Evolutionary conservation across 2,329 filamentous ascomycete species (phyloP).

Genomic region (Alternaria hordeiaustralica): DNA sequence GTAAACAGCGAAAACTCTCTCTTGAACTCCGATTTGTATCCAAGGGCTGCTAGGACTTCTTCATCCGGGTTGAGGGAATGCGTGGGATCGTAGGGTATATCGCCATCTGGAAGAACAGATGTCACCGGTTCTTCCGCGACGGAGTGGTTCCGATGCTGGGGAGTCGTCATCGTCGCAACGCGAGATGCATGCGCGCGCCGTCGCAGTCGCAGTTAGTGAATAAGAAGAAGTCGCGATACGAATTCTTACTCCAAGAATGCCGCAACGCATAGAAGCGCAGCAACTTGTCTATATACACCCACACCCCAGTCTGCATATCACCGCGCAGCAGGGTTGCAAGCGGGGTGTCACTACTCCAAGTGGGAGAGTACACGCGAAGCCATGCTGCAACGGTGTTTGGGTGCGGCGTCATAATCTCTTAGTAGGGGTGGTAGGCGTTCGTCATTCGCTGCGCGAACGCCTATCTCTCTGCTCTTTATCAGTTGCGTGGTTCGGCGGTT

Average conservation of each 20-base stretch:
- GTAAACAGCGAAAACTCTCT: constrained; percentile 77
- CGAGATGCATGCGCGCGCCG: constrained; percentile 4
- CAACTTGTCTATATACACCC: neutral
- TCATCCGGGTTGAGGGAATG: constrained; percentile 62
- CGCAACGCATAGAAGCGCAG: neutral
- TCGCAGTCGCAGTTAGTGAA: neutral
- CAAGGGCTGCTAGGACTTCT: constrained; percentile 66
- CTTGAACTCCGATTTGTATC: constrained; percentile 69
- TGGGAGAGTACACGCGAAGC: constrained; percentile 6
- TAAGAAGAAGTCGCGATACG: neutral
- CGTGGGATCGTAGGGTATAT: constrained; percentile 55
- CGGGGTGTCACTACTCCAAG: constrained; percentile 3
- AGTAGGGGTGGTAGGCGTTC: constrained; percentile 13
- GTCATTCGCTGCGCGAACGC: neutral
- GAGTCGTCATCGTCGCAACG: constrained; percentile 11
- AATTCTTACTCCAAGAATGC: neutral
- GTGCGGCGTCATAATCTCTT: neutral
- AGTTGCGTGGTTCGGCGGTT: constrained; percentile 2
- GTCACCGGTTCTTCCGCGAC: constrained; percentile 61
- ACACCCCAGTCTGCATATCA: neutral
- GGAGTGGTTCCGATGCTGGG: constrained; percentile 17
- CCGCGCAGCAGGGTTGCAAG: neutral
- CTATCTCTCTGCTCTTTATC: constrained; percentile 22
- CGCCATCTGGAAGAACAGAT: constrained; percentile 57
- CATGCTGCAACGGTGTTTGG: neutral